Base-by-base conservation (phyloP, 352 stramenopile species). In the Stramenopiles sp. region DNA sequence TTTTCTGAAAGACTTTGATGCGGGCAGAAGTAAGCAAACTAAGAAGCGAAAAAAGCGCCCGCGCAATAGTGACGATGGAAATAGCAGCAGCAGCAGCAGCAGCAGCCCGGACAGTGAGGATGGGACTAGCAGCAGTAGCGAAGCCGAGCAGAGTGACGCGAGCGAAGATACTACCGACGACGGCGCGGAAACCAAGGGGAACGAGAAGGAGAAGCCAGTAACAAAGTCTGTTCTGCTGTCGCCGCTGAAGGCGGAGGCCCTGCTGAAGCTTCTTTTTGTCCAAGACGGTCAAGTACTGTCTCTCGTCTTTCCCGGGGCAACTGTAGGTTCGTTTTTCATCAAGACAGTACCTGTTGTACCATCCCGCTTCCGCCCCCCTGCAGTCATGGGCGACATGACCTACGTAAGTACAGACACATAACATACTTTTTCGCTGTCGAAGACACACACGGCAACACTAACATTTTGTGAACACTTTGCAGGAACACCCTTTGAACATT, bases 401-500 rank as follows among this genome's bases (percentile, higher is more conserved):
- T 97, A 98, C 14, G 39, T 55, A n/a, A n/a, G n/a, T n/a, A n/a
- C n/a, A n/a, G n/a, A n/a, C n/a, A n/a, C n/a, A n/a, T n/a, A n/a
- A n/a, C n/a, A n/a, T n/a, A n/a, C n/a, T n/a, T n/a, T n/a, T n/a
- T n/a, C n/a, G n/a, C n/a, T n/a, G n/a, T n/a, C n/a, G n/a, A n/a
- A n/a, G n/a, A n/a, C n/a, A n/a, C n/a, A n/a, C n/a, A n/a, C n/a
- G n/a, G n/a, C n/a, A n/a, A n/a, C n/a, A n/a, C n/a, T n/a, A n/a
- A n/a, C n/a, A n/a, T n/a, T n/a, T n/a, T n/a, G n/a, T n/a, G n/a
- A n/a, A n/a, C n/a, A n/a, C n/a, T n/a, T n/a, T n/a, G n/a, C n/a
- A n/a, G 75, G 96, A 99, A 86, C 96, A 99, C 84, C 90, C 95
- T 7, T 95, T 99, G 85, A 99, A 98, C 85, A 85, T 91, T 80